Conservation (phyloP, 345 rosid species). For the Leavenworthia alabamica region DNA sequence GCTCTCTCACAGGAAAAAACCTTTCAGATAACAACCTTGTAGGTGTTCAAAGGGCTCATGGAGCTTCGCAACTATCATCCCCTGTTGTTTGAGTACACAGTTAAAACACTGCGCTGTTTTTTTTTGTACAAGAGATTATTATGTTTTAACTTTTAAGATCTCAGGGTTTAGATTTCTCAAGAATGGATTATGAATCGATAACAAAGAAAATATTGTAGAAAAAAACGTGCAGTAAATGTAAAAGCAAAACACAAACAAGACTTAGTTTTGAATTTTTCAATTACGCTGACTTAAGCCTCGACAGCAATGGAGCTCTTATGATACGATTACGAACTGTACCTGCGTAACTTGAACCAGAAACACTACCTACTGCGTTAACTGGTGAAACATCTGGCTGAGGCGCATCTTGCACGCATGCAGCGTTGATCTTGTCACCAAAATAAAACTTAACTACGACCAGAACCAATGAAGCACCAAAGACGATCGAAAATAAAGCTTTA, state of each 20-base stretch:
- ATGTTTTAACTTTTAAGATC: not conserved
- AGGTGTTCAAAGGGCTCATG: too few species aligned
- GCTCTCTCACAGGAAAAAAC: not conserved
- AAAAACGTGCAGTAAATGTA: too few species aligned
- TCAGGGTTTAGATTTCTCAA: too few species aligned
- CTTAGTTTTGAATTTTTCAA: too few species aligned
- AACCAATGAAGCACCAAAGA: constrained; percentile 25
- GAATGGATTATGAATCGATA: too few species aligned
- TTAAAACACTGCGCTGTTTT: not conserved
- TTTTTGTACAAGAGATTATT: not conserved
- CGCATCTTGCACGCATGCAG: not conserved
- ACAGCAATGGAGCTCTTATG: not conserved
- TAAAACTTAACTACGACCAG: constrained; percentile 1
- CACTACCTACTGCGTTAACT: not conserved
- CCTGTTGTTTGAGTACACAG: not conserved
- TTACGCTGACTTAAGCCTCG: not conserved
- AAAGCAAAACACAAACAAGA: too few species aligned
- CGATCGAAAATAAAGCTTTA: constrained; percentile 43
- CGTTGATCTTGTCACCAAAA: not conserved
- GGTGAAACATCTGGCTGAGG: not conserved
- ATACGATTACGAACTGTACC: not conserved
- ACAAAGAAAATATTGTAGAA: too few species aligned
- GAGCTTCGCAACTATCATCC: not conserved
- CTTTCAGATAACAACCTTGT: too few species aligned
- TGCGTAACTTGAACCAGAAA: too few species aligned